These are phyloP conservation scores for Claviceps arundinis DNA, from an alignment of 2,329 filamentous ascomycete genomes.

Conservation along the genomic window DNA sequence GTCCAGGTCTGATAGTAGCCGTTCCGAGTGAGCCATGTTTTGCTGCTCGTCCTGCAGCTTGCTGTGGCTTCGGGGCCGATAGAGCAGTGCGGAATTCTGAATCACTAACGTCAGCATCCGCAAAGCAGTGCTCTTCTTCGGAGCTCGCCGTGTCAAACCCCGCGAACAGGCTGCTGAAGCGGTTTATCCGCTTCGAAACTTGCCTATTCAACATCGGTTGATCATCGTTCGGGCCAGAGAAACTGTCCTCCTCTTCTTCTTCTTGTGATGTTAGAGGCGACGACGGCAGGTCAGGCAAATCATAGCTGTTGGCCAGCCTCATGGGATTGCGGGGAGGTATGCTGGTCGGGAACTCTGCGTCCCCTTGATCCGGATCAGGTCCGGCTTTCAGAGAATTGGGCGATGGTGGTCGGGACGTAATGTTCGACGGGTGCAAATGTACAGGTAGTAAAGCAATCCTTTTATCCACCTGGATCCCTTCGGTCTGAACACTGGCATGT, in stretches of 20 bases:
- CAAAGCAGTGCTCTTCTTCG: conserved; percentile 51
- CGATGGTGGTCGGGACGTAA: conserved; percentile 48
- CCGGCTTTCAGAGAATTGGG: conserved; percentile 25
- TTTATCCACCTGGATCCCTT: conserved; percentile 76
- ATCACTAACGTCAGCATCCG: conserved; percentile 48
- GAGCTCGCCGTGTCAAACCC: conserved; percentile 65
- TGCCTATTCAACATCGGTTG: conserved; percentile 48
- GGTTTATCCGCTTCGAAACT: conserved; percentile 50
- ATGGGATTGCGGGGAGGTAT: conserved; percentile 48
- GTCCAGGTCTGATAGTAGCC: conserved; percentile 30
- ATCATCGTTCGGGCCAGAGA: conserved; percentile 71
- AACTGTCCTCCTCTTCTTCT: conserved; percentile 46
- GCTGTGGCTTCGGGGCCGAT: conserved; percentile 45
- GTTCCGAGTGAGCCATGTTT: conserved; percentile 30
- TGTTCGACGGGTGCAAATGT: conserved; percentile 67
- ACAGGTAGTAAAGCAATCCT: conserved; percentile 61
- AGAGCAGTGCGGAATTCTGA: conserved; percentile 54
- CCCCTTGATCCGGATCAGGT: conserved; percentile 13
- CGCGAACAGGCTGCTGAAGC: conserved; percentile 75
- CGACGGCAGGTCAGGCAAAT: conserved; percentile 34
- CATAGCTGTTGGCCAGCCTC: conserved; percentile 34
- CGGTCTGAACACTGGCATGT: conserved; percentile 57
- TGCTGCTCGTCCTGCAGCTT: conserved; percentile 20
- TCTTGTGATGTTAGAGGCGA: conserved; percentile 27
- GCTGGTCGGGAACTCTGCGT: conserved; percentile 38